Conservation (phyloP, 495 filamentous ascomycete species). For the Tirmania nivea region DNA sequence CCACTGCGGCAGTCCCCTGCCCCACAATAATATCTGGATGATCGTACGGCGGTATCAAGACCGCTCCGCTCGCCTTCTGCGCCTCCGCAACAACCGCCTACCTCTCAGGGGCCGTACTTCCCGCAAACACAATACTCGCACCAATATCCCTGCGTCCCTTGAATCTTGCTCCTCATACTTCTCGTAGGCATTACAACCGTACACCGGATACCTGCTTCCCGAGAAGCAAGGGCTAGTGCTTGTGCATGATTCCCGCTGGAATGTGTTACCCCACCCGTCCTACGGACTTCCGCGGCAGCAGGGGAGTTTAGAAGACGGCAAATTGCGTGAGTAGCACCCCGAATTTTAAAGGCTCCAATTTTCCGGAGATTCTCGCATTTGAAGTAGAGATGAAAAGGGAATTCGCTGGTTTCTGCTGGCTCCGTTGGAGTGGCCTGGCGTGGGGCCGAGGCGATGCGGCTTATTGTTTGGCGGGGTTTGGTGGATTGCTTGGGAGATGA, state of each 20-base stretch:
- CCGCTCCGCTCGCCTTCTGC: conserved; percentile 44
- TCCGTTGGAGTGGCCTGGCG: conserved; percentile 30
- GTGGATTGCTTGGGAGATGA: conserved; percentile 60
- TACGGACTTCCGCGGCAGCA: conserved; percentile 32
- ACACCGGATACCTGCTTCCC: conserved; percentile 34
- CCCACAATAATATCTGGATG: conserved; percentile 79
- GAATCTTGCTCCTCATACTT: conserved; percentile 65
- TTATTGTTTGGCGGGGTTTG: conserved; percentile 53
- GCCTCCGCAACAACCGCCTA: conserved; percentile 52
- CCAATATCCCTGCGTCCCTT: conserved; percentile 55
- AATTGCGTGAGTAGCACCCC: conserved; percentile 80
- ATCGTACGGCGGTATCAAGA: conserved; percentile 74
- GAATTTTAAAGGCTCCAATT: conserved; percentile 80
- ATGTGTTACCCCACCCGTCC: conserved; percentile 70
- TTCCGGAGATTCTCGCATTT: conserved; percentile 92
- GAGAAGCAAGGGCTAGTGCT: conserved; percentile 73
- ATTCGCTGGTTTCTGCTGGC: conserved; percentile 30
- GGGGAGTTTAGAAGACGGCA: conserved; percentile 34
- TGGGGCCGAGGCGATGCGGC: conserved; percentile 49
- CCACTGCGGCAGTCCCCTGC: conserved; percentile 73
- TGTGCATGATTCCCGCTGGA: conserved; percentile 36
- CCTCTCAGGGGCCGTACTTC: conserved; percentile 56
- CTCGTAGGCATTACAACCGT: conserved; percentile 83
- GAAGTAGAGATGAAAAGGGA: conserved; percentile 61
- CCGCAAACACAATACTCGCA: conserved; percentile 61